These are phyloP conservation scores for Leccinum obscurum DNA, from an alignment of 768 basidiomycete species.

Conservation along the genomic window DNA sequence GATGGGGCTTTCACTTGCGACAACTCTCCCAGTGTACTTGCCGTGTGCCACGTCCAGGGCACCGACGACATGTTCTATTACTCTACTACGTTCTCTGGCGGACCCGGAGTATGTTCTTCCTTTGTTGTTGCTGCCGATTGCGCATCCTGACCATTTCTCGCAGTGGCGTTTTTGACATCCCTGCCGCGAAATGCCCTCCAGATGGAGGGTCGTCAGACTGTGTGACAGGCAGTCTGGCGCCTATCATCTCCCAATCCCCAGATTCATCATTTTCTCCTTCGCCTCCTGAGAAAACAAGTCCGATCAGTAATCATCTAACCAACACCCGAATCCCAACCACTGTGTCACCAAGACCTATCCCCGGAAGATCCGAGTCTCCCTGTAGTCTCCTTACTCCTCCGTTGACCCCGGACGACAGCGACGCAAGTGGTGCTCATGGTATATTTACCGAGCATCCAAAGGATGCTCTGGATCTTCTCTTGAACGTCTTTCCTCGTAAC, in stretches of 20 bases:
- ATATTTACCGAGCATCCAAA: constrained; percentile 47
- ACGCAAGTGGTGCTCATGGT: constrained; percentile 41
- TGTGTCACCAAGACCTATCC: constrained; percentile 44
- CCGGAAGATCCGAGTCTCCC: constrained; percentile 39
- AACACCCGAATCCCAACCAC: constrained; percentile 27
- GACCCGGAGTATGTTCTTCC: constrained; percentile 71
- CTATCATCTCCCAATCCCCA: constrained; percentile 48
- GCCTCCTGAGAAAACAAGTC: constrained; percentile 24
- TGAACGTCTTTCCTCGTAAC: constrained; percentile 74
- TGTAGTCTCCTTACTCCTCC: constrained; percentile 66
- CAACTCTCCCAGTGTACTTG: constrained; percentile 77
- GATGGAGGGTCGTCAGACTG: constrained; percentile 92
- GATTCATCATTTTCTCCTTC: constrained; percentile 34
- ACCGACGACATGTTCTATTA: constrained; percentile 84
- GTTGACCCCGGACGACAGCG: constrained; percentile 72
- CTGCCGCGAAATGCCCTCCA: constrained; percentile 91
- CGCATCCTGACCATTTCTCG: constrained; percentile 4
- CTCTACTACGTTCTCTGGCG: constrained; percentile 92
- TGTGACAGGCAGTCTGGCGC: constrained; percentile 93
- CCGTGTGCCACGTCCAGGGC: constrained; percentile 84
- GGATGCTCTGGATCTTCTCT: constrained; percentile 76
- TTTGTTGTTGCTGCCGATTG: background rate
- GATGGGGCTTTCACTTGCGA: constrained; percentile 90
- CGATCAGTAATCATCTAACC: constrained; percentile 20
- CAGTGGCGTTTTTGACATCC: constrained; percentile 97